Base-by-base conservation (phyloP, 768 basidiomycete genomes). In the Tulasnella sp. region DNA sequence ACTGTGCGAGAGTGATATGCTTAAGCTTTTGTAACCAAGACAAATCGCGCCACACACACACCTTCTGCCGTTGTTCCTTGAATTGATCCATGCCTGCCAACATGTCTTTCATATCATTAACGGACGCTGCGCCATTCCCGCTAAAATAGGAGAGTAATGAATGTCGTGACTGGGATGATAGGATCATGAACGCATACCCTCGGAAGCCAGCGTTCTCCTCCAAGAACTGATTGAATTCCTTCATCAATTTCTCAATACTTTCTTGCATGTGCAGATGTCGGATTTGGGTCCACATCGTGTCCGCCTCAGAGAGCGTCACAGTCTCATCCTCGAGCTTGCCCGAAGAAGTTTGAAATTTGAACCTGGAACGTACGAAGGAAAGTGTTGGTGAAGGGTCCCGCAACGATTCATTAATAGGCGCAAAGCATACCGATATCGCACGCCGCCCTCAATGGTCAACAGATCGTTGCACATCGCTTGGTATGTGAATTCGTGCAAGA, bases 91-190 rank as follows among this genome's bases (percentile, higher is more conserved):
- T 70, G 68, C 77, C 90, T 30, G 96, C 96, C 32, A 99, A 77
- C 95, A 98, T 96, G 68, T 99, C 96, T 72, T 96, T 97, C 89
- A 99, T 94, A 72, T 97, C 95, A 67, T 93, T 95, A 49, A 99
- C 70, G 66, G 82, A 93, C 49, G 88, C 86, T 8, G 87, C 88
- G 45, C 86, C 84, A 66, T 89, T 82, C 26, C 86, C 85, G 59
- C 24, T 60, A 51, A 54, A 34, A 26, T 51, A 65, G 50, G n/a
- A 23, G 51, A 32, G 56, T 44, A 58, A 48, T 51, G n/a, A 17
- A 48, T 15, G 27, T 10, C 42, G 7, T 15, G 5, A 59, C 34
- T 24, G 1, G 21, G 58, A 61, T 29, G 50, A 60, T 19, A 4
- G 5, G 38, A 19, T 4, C 64, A 26, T 29, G 21, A 17, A 48